Evolutionary conservation across 2,329 filamentous ascomycete genomes (phyloP), one percentile per base, ranked within the genome.

Genomic region (Lasiodiplodia citricola): DNA sequence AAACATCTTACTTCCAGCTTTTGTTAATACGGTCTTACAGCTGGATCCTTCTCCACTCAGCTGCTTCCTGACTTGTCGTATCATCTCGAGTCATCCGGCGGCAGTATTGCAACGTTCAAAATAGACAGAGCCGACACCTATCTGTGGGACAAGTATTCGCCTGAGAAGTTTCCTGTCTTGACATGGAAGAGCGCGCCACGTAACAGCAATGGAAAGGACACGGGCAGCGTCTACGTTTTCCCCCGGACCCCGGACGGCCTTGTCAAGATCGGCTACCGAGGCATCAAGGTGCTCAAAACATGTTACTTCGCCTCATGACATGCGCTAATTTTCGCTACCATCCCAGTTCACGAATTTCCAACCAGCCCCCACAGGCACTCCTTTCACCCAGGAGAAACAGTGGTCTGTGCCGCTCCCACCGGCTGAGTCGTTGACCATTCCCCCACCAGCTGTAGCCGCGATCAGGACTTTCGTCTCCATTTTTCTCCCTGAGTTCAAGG

Each of bases 331-430:
- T 28, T 4, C 23, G 4, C 18, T 10, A 8, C 0, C 35, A n/a
- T 10, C 25, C 35, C 35, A 58, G 56, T 58, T 58, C 37, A 58
- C 56, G 11, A 58, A 58, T 37, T 58, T 58, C 28, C 56, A 44
- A 5, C 11, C 37, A 21, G 56, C 37, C 23, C 56, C 56, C 8
- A 3, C 35, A 6, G 56, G 56, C 11, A 44, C 37, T 44, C 56
- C 56, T 3, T 44, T 58, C 37, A 58, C 37, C 14, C 56, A 58
- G 23, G 56, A 44, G 37, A 28, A 44, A 16, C 56, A 44, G 11
- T 58, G 37, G 56, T 58, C 56, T 18, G 37, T 58, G 23, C 56
- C 56, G 5, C 56, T 58, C 18, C 13, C 56, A 8, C 56, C 56
- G 23, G 21, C 8, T 16, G 37, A 44, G n/a, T 47, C 56, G 4